Conservation (phyloP, 768 basidiomycete genomes). For the Mycena alexandri region DNA sequence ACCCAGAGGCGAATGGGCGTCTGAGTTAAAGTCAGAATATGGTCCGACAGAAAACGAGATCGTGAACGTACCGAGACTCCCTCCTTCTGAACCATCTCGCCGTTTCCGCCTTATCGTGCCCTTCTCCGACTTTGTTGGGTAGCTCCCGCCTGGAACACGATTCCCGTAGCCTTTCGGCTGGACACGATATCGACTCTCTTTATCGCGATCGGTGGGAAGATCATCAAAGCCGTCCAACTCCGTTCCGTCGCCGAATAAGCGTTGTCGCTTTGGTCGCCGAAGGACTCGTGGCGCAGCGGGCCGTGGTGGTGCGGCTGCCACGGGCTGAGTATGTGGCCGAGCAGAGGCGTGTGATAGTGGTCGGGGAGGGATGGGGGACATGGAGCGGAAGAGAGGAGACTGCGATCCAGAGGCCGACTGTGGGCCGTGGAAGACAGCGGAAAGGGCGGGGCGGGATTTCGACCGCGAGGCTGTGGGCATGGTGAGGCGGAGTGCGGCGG, state of each 20-base stretch:
- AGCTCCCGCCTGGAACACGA: constrained; percentile 70
- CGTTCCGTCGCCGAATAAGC: constrained; percentile 88
- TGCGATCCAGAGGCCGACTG: constrained; percentile 50
- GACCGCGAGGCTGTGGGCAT: constrained; percentile 87
- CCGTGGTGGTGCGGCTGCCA: constrained; percentile 50
- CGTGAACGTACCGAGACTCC: constrained; percentile 56
- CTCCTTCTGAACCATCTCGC: constrained; percentile 56
- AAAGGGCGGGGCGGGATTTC: constrained; percentile 80
- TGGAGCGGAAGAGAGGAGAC: constrained; percentile 58
- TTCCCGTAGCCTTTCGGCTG: constrained; percentile 78
- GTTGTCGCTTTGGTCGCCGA: constrained; percentile 80
- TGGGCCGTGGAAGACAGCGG: constrained; percentile 76
- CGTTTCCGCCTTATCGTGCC: constrained; percentile 71
- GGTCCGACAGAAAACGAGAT: constrained; percentile 15
- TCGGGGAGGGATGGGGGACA: constrained; percentile 70
- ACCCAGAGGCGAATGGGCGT: constrained; percentile 40
- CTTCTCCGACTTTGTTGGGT: constrained; percentile 62
- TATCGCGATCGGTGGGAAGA: constrained; percentile 86
- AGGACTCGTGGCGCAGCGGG: constrained; percentile 73
- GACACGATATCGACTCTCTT: constrained; percentile 80
- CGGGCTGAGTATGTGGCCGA: constrained; percentile 48
- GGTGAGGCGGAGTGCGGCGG: constrained; percentile 83
- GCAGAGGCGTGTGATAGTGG: constrained; percentile 70
- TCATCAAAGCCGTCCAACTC: constrained; percentile 93
- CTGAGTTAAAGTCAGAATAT: constrained; percentile 17